These are phyloP conservation scores for Immersiporthe knoxdaviesiana DNA, from an alignment of 2,329 filamentous ascomycete species.

Conservation along the genomic window DNA sequence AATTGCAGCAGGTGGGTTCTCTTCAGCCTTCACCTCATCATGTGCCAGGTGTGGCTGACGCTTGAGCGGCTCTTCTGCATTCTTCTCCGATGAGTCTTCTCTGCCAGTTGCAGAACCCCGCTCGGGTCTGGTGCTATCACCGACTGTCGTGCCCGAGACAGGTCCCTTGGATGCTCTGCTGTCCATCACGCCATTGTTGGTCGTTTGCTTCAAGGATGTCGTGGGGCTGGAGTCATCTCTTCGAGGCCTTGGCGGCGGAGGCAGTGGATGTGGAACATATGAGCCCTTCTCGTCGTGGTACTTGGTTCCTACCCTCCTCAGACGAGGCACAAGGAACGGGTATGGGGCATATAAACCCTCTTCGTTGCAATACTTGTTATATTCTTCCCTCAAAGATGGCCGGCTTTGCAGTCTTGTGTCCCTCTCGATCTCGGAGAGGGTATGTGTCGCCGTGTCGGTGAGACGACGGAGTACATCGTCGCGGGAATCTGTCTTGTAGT, in stretches of 20 bases:
- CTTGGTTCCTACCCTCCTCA: too few species aligned
- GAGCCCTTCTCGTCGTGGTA: not conserved
- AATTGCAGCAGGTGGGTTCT: not conserved
- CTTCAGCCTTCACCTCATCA: not conserved
- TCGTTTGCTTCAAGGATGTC: not conserved
- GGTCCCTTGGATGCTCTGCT: not conserved
- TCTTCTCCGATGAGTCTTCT: not conserved
- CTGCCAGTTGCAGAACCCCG: not conserved
- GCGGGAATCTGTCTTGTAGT: not conserved
- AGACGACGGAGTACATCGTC: not conserved
- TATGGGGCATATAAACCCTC: too few species aligned
- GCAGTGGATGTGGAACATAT: not conserved
- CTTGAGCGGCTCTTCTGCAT: not conserved
- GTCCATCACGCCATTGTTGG: not conserved
- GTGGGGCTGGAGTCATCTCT: not conserved
- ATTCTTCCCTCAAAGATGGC: not conserved
- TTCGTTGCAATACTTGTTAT: too few species aligned
- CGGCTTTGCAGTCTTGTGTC: not conserved
- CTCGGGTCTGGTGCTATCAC: too few species aligned
- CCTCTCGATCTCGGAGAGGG: not conserved
- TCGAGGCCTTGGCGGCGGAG: not conserved
- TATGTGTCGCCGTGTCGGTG: too few species aligned
- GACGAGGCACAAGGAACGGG: too few species aligned
- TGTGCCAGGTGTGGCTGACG: not conserved
- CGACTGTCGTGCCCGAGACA: not conserved